Conservation (phyloP, 2,329 filamentous ascomycete species). For the Penicillium sp. region DNA sequence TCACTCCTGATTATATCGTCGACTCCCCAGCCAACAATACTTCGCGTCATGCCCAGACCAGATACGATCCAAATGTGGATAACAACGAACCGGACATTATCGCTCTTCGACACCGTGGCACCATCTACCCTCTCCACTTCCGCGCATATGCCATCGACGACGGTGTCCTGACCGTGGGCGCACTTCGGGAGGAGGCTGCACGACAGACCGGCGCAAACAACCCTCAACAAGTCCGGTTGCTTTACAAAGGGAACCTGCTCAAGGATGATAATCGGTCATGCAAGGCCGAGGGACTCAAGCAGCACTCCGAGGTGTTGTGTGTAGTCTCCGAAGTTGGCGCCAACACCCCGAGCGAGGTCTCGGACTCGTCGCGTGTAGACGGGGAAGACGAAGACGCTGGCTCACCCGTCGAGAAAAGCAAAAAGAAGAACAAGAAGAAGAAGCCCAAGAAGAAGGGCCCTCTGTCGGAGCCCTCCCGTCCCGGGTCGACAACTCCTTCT, state of each 20-base stretch:
- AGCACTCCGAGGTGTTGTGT: slow-evolving; percentile 49
- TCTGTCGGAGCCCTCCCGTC: slow-evolving; percentile 16
- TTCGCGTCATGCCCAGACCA: slow-evolving; percentile 10
- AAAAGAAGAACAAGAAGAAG: slow-evolving; percentile 28
- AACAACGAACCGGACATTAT: slow-evolving; percentile 46
- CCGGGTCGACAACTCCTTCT: slow-evolving; percentile 14
- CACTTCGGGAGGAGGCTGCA: slow-evolving; percentile 43
- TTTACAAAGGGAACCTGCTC: slow-evolving; percentile 50
- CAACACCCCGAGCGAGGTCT: slow-evolving; percentile 33
- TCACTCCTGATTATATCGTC: slow-evolving; percentile 38
- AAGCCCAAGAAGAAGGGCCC: slow-evolving; percentile 8
- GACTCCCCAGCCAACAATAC: slow-evolving; percentile 19
- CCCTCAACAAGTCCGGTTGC: slow-evolving; percentile 41
- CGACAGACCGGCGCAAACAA: slow-evolving; percentile 36
- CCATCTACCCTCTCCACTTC: slow-evolving; percentile 46
- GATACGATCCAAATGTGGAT: slow-evolving; percentile 18
- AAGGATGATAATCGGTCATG: slow-evolving; percentile 42
- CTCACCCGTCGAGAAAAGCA: slow-evolving; percentile 24
- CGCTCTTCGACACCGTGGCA: slow-evolving; percentile 43
- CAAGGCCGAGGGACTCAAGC: slow-evolving; percentile 47
- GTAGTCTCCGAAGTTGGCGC: slow-evolving; percentile 44
- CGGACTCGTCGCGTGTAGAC: slow-evolving; percentile 26
- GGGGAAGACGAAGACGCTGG: slow-evolving; percentile 17
- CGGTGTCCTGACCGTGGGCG: slow-evolving; percentile 42
- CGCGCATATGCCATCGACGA: slow-evolving; percentile 50